Base-by-base conservation (phyloP, 306 rosid genomes). In the Prosopis cineraria region DNA sequence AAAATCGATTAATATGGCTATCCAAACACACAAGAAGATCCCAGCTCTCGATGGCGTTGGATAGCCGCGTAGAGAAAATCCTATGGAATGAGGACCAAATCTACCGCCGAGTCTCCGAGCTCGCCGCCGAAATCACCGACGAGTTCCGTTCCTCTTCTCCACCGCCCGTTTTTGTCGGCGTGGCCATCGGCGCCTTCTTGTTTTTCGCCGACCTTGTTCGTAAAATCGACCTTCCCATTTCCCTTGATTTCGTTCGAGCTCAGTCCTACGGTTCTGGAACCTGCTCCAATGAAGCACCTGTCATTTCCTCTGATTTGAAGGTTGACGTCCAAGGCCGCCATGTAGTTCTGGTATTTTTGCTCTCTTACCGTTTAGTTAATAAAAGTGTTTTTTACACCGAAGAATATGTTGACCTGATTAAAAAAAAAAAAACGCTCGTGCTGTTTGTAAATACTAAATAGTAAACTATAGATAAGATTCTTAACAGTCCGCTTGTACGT, bases 121-220 rank as follows among this genome's bases (percentile, higher is more conserved):
- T 94, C 45, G 98, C 97, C 59, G 37, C 88, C 31, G 84, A 74
- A 78, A 88, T 94, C 70, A 8, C 90, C 25, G 72, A 34, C 33
- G 93, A 90, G 62, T 80, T 87, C 20, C 11, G 43, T 63, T 39
- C 59, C 40, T 1, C 10, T 34, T 76, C 89, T 63, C 66, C 84
- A 3, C 81, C 88, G 3, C 92, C 93, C 11, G 86, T 85, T 17
- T 43, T 92, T 5, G 87, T 94, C 27, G 98, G 98, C 64, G 97
- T 94, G 0, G 95, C 93, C 84, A 90, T 94, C 10, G 98, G 98
- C 45, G 97, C 97, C 0, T 89, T 92, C 60, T 45, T 90, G 55
- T 94, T 94, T 86, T 65, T 90, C 7, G 98, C 98, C 37, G 98
- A 92, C 87, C 78, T 95, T 9, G 98, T 89, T 72, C 89, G 97